Evolutionary conservation across 306 rosid species (phyloP).

Genomic region (Geum urbanum): DNA sequence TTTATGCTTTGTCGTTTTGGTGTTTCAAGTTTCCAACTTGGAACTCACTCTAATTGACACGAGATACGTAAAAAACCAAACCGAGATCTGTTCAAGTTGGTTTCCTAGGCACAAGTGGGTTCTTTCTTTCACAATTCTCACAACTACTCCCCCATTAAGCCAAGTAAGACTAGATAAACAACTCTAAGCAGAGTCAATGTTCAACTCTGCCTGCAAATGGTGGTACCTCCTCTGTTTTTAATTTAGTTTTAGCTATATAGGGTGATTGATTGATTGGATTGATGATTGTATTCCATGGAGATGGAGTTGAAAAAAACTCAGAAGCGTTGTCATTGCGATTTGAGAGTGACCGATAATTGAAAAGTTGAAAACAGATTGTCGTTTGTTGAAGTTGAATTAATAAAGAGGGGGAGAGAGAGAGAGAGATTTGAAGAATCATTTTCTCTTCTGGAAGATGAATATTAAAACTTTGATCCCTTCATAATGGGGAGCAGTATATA

Average conservation of each 20-base stretch:
- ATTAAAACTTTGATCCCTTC: neutral
- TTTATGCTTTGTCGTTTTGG: constrained; percentile 7
- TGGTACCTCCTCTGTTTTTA: constrained; percentile 17
- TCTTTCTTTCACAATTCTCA: neutral
- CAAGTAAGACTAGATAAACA: too few relatives aligned
- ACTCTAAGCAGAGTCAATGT: constrained; percentile 32
- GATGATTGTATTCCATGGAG: constrained; percentile 11
- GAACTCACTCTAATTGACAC: neutral
- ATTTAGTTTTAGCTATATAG: neutral
- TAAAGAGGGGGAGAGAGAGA: constrained; percentile 1
- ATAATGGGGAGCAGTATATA: neutral
- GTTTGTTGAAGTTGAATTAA: constrained; percentile 13
- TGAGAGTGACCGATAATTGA: neutral
- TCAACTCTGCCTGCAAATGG: constrained; percentile 23
- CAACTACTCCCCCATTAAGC: constrained; percentile 15
- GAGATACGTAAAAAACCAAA: too few relatives aligned
- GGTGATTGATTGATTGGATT: neutral
- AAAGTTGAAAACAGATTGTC: neutral
- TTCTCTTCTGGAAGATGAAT: constrained; percentile 25
- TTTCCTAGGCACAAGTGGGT: constrained; percentile 13
- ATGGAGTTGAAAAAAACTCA: neutral
- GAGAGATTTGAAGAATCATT: constrained; percentile 23
- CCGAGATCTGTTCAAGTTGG: constrained; percentile 7
- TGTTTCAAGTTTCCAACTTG: neutral
- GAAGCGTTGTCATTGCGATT: neutral